Base-by-base conservation (phyloP, 192 early-diverging fungal genomes). In the Coemansia sp. region DNA sequence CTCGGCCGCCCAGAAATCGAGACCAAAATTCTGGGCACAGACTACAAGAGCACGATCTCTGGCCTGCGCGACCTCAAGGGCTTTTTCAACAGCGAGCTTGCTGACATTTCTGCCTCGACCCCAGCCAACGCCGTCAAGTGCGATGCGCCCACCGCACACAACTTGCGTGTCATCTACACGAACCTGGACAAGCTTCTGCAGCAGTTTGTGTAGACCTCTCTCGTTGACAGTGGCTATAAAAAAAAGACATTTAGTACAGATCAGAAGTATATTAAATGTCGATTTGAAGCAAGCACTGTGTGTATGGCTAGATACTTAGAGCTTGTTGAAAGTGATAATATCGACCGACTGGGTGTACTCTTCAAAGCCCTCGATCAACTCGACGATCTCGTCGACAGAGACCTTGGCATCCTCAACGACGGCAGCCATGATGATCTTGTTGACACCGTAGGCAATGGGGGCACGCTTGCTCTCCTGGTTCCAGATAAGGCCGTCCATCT, bases 391-490 rank as follows among this genome's bases (percentile, higher is more conserved):
- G 66, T 96, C 93, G 57, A 89, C 83, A 42, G 84, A 86, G 75
- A 98, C 94, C 89, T 95, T 95, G 44, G 90, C 94, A 80, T 97
- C 94, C 85, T 94, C 94, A 64, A 98, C 86, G 73, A 95, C 93
- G 84, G 89, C 89, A 83, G 88, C 91, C 85, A 98, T 94, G 75
- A 90, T 90, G 75, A 98, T 90, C 90, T 98, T 97, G 85, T 92
- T 94, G 87, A 98, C 93, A 82, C 96, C 96, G 83, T 88, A 98
- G 73, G 94, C 96, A 74, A 96, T 87, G 62, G 94, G 78, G 63
- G 94, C 84, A 48, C 89, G 86, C 87, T 95, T 87, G 68, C 76
- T 86, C 67, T 83, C 82, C 64, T 78, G 74, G 80, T 93, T 94
- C 95, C 96, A 97, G 69, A 92, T 70, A 48, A 98, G 90, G 78